These are phyloP conservation scores for Wickerhamiella dianesei DNA, from an alignment of 805 yeast species.

Conservation along the genomic window DNA sequence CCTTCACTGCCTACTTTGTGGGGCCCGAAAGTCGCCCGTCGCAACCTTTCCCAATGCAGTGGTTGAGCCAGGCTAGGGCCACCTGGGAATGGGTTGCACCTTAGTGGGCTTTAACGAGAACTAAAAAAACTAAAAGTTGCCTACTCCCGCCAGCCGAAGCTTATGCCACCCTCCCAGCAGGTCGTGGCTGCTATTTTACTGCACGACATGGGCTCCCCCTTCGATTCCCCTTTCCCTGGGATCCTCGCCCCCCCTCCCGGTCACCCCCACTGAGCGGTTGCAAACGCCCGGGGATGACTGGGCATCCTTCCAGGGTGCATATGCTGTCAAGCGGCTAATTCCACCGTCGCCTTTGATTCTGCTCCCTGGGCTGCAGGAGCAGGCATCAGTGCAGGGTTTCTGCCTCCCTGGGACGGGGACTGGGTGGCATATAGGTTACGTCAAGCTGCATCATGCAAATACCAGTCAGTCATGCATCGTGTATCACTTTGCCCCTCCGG, in stretches of 20 bases:
- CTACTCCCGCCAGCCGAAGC: background rate
- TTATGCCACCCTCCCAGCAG: too few species aligned
- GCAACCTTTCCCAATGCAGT: too few species aligned
- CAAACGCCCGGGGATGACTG: background rate
- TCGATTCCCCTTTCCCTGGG: background rate
- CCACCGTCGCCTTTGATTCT: background rate
- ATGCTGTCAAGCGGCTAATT: background rate
- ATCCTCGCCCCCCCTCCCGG: background rate
- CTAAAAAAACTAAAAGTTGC: background rate
- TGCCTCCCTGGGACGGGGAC: background rate
- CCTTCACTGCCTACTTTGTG: too few species aligned
- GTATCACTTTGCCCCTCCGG: background rate
- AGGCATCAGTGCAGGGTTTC: background rate
- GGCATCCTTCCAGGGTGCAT: background rate
- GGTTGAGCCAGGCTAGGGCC: too few species aligned
- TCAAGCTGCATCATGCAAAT: background rate
- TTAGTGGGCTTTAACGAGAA: too few species aligned
- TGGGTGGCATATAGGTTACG: background rate
- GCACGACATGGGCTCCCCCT: too few species aligned
- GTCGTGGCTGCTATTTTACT: too few species aligned
- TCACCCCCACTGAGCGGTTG: background rate
- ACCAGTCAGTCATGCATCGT: background rate
- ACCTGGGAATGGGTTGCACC: too few species aligned
- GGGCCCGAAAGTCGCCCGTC: too few species aligned
- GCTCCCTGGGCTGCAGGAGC: background rate